phyloP scores from a whole-genome alignment of 768 basidiomycete species.

The Auricularia heimuer region DNA sequence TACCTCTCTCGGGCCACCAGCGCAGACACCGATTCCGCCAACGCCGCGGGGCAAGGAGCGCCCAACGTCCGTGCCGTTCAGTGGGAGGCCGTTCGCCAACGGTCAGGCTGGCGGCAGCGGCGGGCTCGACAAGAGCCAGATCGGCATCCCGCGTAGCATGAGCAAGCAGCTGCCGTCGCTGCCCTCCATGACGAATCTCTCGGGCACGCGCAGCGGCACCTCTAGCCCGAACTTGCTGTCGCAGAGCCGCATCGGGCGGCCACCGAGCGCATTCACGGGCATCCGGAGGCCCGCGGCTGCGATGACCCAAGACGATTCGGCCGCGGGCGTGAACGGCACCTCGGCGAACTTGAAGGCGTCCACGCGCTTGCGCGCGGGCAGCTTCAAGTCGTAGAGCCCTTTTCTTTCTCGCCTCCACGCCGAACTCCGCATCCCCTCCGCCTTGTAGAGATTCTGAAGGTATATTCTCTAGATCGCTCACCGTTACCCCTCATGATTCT shows the following conservation, averaged over 20 bases:
- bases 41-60: not conserved
- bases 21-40: not conserved
- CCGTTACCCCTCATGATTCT: not conserved
- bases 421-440: not conserved
- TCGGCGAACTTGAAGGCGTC: not conserved
- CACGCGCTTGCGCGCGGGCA: not conserved
- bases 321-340: not conserved
- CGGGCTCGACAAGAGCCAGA: not conserved
- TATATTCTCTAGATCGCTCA: not conserved
- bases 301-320: not conserved
- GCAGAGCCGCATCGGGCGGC: constrained; percentile 40
- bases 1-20: not conserved
- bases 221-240: constrained; percentile 12
- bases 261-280: constrained; percentile 7
- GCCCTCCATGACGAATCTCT: constrained; percentile 40
- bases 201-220: not conserved
- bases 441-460: not conserved
- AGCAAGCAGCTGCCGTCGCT: not conserved
- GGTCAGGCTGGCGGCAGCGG: not conserved
- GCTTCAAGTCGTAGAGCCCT: not conserved
- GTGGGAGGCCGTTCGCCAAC: not conserved
- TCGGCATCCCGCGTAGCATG: not conserved
- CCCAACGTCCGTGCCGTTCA: not conserved
- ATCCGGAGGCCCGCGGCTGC: not conserved
- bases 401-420: not conserved